A percentile compares a stretch with the other conserved stretches of the same genome.
Conservation (phyloP, 345 rosid species). For the thale cress (Arabidopsis thaliana) region TAIR10.1 NC_003075.7:6622501-6623000, state of each 20-base stretch:
- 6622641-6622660: slow-evolving; percentile 53
- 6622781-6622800: slow-evolving; percentile 79
- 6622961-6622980: slow-evolving; percentile 59
- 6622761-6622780: slow-evolving; percentile 83
- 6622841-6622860: slow-evolving; percentile 62
- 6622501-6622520: slow-evolving; percentile 55
- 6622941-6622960: slow-evolving; percentile 71
- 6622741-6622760: slow-evolving; percentile 82
- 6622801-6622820: slow-evolving; percentile 86
- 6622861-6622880: slow-evolving; percentile 92
- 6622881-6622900: slow-evolving; percentile 81
- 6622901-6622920: slow-evolving; percentile 75
- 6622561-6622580: slow-evolving; percentile 51
- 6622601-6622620: slow-evolving; percentile 24
- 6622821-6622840: slow-evolving; percentile 80
- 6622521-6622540: slow-evolving; percentile 66
- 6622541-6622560: slow-evolving; percentile 53
- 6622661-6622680: slow-evolving; percentile 77
- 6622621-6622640: slow-evolving; percentile 38
- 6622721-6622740: slow-evolving; percentile 83
- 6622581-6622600: slow-evolving; percentile 3
- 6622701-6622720: slow-evolving; percentile 86
- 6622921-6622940: slow-evolving; percentile 89
- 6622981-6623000: slow-evolving; percentile 41
- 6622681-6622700: slow-evolving; percentile 74